Percentiles rank a stretch among this genome's conserved stretches.
Evolutionary conservation across 257 asterid species (phyloP).

Genomic region (Plantago ovata): DNA sequence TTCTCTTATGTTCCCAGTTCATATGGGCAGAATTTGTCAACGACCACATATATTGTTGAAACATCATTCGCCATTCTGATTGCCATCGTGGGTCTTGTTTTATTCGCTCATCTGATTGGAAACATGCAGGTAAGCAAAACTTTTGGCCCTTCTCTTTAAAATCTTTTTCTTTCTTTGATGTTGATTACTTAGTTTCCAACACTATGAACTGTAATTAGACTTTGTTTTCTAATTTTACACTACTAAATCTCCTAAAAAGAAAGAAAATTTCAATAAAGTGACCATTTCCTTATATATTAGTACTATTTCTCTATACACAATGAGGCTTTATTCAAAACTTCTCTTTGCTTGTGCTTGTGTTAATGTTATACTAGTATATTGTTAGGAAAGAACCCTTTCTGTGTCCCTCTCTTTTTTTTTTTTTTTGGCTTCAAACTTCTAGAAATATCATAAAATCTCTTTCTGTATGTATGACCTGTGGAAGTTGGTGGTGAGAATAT

Average conservation of each 20-base stretch:
- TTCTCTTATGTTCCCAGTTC: slow-evolving; percentile 45
- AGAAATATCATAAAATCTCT: neutral
- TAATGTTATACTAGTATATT: no score
- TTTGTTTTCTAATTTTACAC: no score
- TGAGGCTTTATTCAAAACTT: no score
- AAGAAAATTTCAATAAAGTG: no score
- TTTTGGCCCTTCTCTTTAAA: neutral
- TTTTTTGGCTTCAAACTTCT: neutral
- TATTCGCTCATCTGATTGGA: slow-evolving; percentile 90
- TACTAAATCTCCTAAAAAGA: no score
- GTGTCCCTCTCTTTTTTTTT: neutral
- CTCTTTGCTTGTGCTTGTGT: no score
- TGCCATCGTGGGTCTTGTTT: slow-evolving; percentile 81
- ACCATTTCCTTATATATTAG: no score
- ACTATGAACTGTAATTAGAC: neutral
- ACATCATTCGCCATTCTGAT: slow-evolving; percentile 80
- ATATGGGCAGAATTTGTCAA: slow-evolving; percentile 83
- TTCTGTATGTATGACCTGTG: neutral
- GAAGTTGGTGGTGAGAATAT: neutral
- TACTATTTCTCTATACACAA: no score
- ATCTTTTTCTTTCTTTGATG: neutral
- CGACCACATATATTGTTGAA: slow-evolving; percentile 84
- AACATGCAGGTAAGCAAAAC: slow-evolving; percentile 77
- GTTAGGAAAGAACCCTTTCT: neutral
- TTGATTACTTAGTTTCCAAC: neutral